phyloP scores from a whole-genome alignment of 179 eudicot species.

The Silene vulgaris region DNA sequence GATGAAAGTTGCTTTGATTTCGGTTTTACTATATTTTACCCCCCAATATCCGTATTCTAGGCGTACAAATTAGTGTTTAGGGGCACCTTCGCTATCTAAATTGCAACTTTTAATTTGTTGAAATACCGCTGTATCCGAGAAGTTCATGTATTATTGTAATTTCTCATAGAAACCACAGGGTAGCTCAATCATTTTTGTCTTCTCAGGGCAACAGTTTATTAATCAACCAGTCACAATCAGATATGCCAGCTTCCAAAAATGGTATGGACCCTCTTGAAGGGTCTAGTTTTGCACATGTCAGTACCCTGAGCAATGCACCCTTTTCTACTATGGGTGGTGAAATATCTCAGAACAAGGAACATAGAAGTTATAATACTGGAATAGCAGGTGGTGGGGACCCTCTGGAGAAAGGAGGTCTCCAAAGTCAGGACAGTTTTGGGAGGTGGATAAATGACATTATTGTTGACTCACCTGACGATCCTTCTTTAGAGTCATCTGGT shows the following conservation, averaged over 20 bases:
- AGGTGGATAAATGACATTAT: slow-evolving; percentile 63
- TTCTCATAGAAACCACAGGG: not conserved
- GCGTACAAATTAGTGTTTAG: not conserved
- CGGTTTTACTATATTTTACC: not conserved
- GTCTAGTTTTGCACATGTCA: slow-evolving; percentile 26
- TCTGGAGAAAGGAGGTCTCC: slow-evolving; percentile 39
- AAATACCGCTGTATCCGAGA: not conserved
- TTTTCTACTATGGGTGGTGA: slow-evolving; percentile 31
- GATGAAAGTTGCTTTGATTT: not conserved
- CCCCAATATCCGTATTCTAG: not conserved
- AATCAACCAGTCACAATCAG: slow-evolving; percentile 29
- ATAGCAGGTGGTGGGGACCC: slow-evolving; percentile 29
- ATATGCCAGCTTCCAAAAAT: slow-evolving; percentile 27
- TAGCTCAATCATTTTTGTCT: slow-evolving; percentile 15
- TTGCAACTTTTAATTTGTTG: not conserved
- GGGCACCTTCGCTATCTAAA: slow-evolving; percentile 7
- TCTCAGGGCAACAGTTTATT: slow-evolving; percentile 41
- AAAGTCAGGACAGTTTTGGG: slow-evolving; percentile 68
- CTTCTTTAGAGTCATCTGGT: slow-evolving; percentile 38
- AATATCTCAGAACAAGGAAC: slow-evolving; percentile 27
- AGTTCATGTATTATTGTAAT: not conserved
- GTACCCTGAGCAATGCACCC: slow-evolving; percentile 20
- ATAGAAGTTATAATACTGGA: slow-evolving; percentile 26
- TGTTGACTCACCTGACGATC: slow-evolving; percentile 55
- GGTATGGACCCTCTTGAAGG: slow-evolving; percentile 28